Evolutionary conservation across 139 green algal species (phyloP), one percentile per base, ranked within the genome.

Genomic region (Trebouxia sp.): DNA sequence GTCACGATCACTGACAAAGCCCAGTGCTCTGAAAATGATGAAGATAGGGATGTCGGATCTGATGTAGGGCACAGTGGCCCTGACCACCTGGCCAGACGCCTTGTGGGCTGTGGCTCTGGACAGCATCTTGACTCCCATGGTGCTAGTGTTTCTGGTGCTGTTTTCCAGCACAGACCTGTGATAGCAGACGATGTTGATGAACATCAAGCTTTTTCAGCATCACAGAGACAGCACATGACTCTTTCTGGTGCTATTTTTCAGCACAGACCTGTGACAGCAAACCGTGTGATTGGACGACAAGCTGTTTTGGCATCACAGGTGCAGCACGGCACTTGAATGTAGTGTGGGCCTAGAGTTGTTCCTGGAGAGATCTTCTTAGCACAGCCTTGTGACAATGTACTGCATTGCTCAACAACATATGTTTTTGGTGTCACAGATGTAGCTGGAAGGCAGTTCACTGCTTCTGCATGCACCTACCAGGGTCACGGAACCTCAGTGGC

Each of bases 111-210:
- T 81, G 43, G 78, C 81, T 30, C 86, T 84, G 48, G 90, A 87
- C 45, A 97, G 84, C 91, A 98, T 94, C 84, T 94, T 95, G 28
- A 99, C 89, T 17, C 88, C 85, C 87, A 98, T 94, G 79, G 89
- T 91, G 80, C 83, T 93, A 38, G 87, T 87, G 38, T 88, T 91
- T 51, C 95, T 92, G 12, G 92, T 95, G 84, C 85, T 91, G 84
- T 85, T 88, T 88, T 99, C 97, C 9, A 96, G 48, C 77, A 96
- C 89, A 1, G 93, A 98, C 82, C 93, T 94, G 87, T 70, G 10
- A 65, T 1, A 32, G 42, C 42, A 45, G 14, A n/a, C 28, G 20
- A 24, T 45, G 28, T 45, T 4, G 58, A 41, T 9, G 32, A 28
- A 22, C 50, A 3, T 17, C 50, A 58, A 58, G 3, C 50, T 10